Conservation (phyloP, 2,329 filamentous ascomycete species). For the Aspergillus glaucus region DNA sequence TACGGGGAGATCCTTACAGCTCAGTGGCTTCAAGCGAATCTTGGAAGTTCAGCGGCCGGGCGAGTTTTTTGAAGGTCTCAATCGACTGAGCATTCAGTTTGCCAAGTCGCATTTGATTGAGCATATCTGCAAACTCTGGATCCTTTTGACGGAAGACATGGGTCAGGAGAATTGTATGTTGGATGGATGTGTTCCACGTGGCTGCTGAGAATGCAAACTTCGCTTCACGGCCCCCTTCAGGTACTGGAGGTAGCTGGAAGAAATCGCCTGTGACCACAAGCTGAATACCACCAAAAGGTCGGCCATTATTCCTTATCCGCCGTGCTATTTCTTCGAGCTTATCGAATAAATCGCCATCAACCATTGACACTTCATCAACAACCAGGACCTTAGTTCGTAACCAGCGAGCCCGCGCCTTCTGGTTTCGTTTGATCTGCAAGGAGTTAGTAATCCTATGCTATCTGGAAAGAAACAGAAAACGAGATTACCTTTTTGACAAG, state of each 20-base stretch:
- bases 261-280: slow-evolving; percentile 95
- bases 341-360: slow-evolving; percentile 93
- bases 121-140: slow-evolving; percentile 81
- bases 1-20: slow-evolving; percentile 45
- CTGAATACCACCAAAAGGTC: slow-evolving; percentile 93
- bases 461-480: not conserved
- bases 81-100: slow-evolving; percentile 72
- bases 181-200: slow-evolving; percentile 87
- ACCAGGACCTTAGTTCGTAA: slow-evolving; percentile 78
- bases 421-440: slow-evolving; percentile 65
- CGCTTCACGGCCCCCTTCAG: slow-evolving; percentile 61
- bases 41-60: slow-evolving; percentile 63
- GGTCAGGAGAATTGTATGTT: slow-evolving; percentile 91
- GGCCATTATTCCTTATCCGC: slow-evolving; percentile 78
- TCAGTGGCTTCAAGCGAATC: slow-evolving; percentile 80
- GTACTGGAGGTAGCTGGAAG: slow-evolving; percentile 92
- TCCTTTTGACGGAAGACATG: slow-evolving; percentile 97
- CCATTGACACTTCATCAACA: slow-evolving; percentile 97
- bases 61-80: slow-evolving; percentile 65
- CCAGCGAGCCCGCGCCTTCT: slow-evolving; percentile 85
- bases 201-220: slow-evolving; percentile 91
- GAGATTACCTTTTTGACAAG: slow-evolving; percentile 66
- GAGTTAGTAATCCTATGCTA: slow-evolving; percentile 9
- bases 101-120: slow-evolving; percentile 95
- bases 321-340: slow-evolving; percentile 87